These are phyloP conservation scores for Globisporangium cederbergense DNA, from an alignment of 352 stramenopile genomes.

Conservation along the genomic window DNA sequence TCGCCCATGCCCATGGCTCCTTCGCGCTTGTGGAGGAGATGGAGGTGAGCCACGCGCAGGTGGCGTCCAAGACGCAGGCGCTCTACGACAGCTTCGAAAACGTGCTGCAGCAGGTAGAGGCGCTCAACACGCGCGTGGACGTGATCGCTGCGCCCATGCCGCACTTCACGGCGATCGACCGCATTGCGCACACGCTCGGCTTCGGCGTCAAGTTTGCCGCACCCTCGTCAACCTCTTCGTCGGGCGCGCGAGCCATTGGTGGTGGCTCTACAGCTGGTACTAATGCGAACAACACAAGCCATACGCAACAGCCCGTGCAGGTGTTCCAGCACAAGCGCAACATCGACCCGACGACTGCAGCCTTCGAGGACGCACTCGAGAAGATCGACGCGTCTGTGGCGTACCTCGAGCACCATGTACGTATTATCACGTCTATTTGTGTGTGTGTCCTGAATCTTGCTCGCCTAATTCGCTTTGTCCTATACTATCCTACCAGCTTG, in stretches of 20 bases:
- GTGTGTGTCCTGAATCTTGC: not conserved
- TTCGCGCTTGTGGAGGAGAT: slow-evolving; percentile 74
- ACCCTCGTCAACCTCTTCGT: slow-evolving; percentile 16
- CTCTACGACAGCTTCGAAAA: slow-evolving; percentile 80
- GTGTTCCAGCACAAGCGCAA: slow-evolving; percentile 74
- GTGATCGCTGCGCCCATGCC: slow-evolving; percentile 63
- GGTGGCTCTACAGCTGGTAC: not conserved
- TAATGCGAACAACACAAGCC: not conserved
- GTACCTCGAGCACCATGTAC: slow-evolving; percentile 69
- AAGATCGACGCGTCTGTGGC: slow-evolving; percentile 65
- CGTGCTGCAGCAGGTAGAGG: slow-evolving; percentile 55
- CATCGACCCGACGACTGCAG: slow-evolving; percentile 63
- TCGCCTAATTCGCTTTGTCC: not conserved
- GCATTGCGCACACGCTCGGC: slow-evolving; percentile 47
- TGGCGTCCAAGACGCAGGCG: slow-evolving; percentile 68
- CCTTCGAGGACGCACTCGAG: slow-evolving; percentile 59
- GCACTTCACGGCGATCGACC: slow-evolving; percentile 68
- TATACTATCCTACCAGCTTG: slow-evolving; percentile 30
- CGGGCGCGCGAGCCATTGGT: not conserved
- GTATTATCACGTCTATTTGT: slow-evolving; percentile 12
- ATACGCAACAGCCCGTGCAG: slow-evolving; percentile 42
- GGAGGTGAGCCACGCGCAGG: slow-evolving; percentile 76
- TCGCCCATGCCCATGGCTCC: slow-evolving; percentile 52
- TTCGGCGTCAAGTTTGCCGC: slow-evolving; percentile 69
- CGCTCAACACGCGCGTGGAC: slow-evolving; percentile 56